A percentile compares a stretch with the other conserved stretches of the same genome.
Evolutionary conservation across 768 basidiomycete genomes (phyloP).

Genomic region (Kwoniella sp.): DNA sequence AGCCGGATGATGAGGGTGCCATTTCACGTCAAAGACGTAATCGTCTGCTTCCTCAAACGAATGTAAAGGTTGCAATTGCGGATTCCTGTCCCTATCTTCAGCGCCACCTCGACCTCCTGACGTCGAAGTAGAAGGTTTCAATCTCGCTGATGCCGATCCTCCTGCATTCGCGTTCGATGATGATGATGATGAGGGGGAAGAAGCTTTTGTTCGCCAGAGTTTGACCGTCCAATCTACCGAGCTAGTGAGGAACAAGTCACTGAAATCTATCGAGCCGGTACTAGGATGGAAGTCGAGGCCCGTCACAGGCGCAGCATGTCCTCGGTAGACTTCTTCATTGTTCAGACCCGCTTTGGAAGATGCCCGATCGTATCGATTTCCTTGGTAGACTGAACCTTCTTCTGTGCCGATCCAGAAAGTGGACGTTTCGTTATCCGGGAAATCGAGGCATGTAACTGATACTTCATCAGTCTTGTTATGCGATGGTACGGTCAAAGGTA

Average conservation of each 20-base stretch:
- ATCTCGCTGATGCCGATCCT: not conserved
- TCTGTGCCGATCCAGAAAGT: constrained; percentile 98
- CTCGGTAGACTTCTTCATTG: constrained; percentile 86
- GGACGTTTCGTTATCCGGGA: constrained; percentile 93
- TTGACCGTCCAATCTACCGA: constrained; percentile 99
- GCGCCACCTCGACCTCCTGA: not conserved
- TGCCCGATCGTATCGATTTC: constrained; percentile 93
- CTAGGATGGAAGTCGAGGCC: constrained; percentile 93
- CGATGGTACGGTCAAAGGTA: constrained; percentile 81
- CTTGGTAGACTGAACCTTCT: constrained; percentile 95
- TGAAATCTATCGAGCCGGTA: constrained; percentile 88
- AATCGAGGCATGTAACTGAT: constrained; percentile 87
- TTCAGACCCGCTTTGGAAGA: constrained; percentile 95
- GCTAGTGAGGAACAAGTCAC: constrained; percentile 87
- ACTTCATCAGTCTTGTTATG: constrained; percentile 98
- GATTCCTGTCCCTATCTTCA: not conserved
- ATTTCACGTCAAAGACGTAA: constrained; percentile 97
- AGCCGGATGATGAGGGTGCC: constrained; percentile 96
- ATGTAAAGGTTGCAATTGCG: constrained; percentile 70
- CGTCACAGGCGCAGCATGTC: constrained; percentile 90
- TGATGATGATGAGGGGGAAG: constrained; percentile 19
- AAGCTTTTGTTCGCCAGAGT: constrained; percentile 77
- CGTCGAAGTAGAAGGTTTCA: not conserved
- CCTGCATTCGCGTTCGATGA: not conserved
- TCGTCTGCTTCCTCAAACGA: constrained; percentile 98